A percentile compares a stretch with the other conserved stretches of the same genome.
Evolutionary conservation across 208 protist genomes (phyloP).

Genomic region (Leishmania major): DNA sequence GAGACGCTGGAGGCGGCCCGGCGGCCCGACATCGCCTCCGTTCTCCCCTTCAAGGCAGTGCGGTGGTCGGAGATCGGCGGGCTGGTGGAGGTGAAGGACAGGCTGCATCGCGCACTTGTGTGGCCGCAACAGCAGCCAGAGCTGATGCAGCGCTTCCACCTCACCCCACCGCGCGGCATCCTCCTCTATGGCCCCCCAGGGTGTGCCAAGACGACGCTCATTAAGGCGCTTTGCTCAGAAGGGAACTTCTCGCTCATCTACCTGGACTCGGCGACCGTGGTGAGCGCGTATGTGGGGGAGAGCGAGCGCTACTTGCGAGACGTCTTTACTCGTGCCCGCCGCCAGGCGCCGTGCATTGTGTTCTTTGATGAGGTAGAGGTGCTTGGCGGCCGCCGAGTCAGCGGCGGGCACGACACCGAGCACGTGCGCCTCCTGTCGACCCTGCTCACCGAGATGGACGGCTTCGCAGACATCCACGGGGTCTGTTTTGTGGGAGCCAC

Average conservation of each 20-base stretch:
- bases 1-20: conserved; percentile 58
- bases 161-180: conserved; percentile 94
- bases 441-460: conserved; percentile 98
- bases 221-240: conserved; percentile 85
- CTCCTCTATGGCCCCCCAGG: conserved; percentile 96
- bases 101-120: conserved; percentile 98
- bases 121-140: conserved; percentile 99
- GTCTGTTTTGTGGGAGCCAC: conserved; percentile 93
- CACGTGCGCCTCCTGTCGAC: conserved; percentile 94
- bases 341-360: conserved; percentile 89
- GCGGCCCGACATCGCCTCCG: conserved; percentile 10
- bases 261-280: conserved; percentile 81
- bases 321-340: conserved; percentile 76
- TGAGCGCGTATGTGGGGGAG: conserved; percentile 95
- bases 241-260: conserved; percentile 84
- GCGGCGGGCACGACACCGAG: conserved; percentile 35
- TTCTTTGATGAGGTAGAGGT: conserved; percentile 97
- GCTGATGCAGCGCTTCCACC: conserved; percentile 98
- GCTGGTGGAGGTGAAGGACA: conserved; percentile 97
- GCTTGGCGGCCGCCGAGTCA: conserved; percentile 64
- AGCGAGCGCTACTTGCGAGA: conserved; percentile 90
- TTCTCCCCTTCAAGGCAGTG: conserved; percentile 59
- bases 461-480: conserved; percentile 78
- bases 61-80: conserved; percentile 99
- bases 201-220: conserved; percentile 94